A percentile compares a stretch with the other conserved stretches of the same genome.
phyloP scores from a whole-genome alignment of 495 filamentous ascomycete species.

The Coniosporium apollinis region DNA sequence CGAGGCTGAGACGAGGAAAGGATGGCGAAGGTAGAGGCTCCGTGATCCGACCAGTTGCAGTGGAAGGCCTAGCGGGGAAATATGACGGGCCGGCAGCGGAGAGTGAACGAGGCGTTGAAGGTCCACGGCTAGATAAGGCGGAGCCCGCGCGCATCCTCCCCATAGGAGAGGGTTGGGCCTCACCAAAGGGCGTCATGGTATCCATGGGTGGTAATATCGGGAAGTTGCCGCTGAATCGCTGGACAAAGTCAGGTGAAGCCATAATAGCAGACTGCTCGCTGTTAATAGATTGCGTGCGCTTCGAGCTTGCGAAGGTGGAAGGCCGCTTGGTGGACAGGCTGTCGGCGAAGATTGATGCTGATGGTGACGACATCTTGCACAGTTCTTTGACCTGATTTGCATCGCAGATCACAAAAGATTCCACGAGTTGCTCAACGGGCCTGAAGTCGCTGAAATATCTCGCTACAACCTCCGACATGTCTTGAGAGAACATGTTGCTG shows the following conservation, averaged over 20 bases:
- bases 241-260: conserved; percentile 5
- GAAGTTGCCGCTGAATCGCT: conserved; percentile 10
- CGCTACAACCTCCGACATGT: conserved; percentile 45
- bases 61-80: conserved; percentile 5
- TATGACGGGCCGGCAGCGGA: too few relatives aligned
- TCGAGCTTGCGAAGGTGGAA: conserved; percentile 10
- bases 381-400: conserved; percentile 36
- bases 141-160: conserved; percentile 5
- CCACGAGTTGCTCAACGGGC: too few relatives aligned
- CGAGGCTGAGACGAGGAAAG: conserved; percentile 8
- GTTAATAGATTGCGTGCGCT: conserved; percentile 20
- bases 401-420: conserved; percentile 41
- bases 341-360: conserved; percentile 22
- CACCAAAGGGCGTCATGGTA: not conserved
- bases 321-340: conserved; percentile 19
- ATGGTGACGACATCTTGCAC: conserved; percentile 38
- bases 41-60: conserved; percentile 5
- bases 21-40: conserved; percentile 3
- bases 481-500: too few relatives aligned
- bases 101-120: too few relatives aligned
- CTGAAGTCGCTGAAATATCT: too few relatives aligned
- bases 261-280: conserved; percentile 14
- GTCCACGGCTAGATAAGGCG: conserved; percentile 7
- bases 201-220: not conserved
- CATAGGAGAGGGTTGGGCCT: not conserved